Base-by-base conservation (phyloP, 768 basidiomycete species). In the Lentinula lateritia region DNA sequence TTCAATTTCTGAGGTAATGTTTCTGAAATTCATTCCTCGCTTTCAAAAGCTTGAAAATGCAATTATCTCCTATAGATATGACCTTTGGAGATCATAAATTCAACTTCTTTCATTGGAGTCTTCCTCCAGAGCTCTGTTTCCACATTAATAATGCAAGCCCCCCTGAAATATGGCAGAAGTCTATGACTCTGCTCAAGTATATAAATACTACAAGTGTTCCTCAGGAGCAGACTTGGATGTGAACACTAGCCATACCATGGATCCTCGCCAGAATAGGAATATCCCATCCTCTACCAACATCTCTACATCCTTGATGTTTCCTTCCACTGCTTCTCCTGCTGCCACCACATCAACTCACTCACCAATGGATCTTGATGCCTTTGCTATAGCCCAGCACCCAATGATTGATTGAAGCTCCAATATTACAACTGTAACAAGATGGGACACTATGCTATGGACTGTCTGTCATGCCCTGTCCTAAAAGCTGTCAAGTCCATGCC, bases 371-470 rank as follows among this genome's bases (percentile, higher is more conserved):
- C 35, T 62, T 5, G 56, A 62, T 58, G 38, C 9, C 16, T 50
- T 62, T 39, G 5, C 59, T 6, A 35, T 6, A 16, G 20, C n/a
- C 36, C n/a, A 23, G n/a, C 5, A 1, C 53, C 12, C 38, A 18
- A 6, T 15, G 62, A 63, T 38, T 63, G 41, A 54, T 23, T 46
- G 6, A 61, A 23, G 32, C 32, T 65, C 2, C 62, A 46, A 39
- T 65, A 62, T 38, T 65, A 46, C 39, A 63, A 65, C 32, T 65
- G 64, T 42, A 61, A 63, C 54, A 46, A 52, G 28, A 5, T 46
- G 6, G 64, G 64, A 15, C 64, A 65, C 55, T 63, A 54, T 52
- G 36, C 61, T 18, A 52, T 50, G 48, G 50, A 65, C 38, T 63
- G 64, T 41, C 46, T n/a, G n/a, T n/a, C n/a, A n/a, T n/a, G n/a